Conservation (phyloP, 164 flowering plant species). For the Umbilicus rupestris region DNA sequence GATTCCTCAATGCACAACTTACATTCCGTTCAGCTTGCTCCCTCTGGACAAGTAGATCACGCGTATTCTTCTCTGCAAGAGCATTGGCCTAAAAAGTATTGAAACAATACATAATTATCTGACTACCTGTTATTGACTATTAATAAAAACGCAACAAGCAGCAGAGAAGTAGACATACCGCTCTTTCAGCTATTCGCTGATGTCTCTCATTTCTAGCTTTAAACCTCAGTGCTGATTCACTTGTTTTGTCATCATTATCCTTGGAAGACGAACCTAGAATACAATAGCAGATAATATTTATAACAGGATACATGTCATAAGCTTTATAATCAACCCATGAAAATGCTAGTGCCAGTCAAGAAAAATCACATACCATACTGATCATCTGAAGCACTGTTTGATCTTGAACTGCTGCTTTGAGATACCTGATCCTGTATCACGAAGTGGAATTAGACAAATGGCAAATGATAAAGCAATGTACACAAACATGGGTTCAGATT, state of each 20-base stretch:
- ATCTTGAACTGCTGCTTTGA: neutral
- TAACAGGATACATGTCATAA: neutral
- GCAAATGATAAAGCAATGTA: neutral
- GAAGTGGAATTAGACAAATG: neutral
- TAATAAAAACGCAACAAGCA: neutral
- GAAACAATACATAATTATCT: conserved; percentile 1
- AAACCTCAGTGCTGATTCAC: conserved; percentile 39
- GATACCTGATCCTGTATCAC: conserved; percentile 3
- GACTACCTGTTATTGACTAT: neutral
- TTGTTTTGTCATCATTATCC: conserved; percentile 23
- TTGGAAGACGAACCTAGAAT: conserved; percentile 11
- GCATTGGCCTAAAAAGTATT: conserved; percentile 67
- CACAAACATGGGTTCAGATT: conserved; percentile 1
- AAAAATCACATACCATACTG: neutral
- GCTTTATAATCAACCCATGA: neutral
- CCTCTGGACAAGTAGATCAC: conserved; percentile 71
- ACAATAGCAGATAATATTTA: neutral
- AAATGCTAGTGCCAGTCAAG: neutral
- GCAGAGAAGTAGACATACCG: conserved; percentile 26
- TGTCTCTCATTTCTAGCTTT: conserved; percentile 47
- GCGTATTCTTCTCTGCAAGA: conserved; percentile 84
- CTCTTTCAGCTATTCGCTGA: conserved; percentile 45
- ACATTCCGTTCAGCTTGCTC: conserved; percentile 91
- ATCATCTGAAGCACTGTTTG: neutral
- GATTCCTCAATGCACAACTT: conserved; percentile 10